phyloP scores from a whole-genome alignment of 768 basidiomycete species.

The Cytidiella melzeri region DNA sequence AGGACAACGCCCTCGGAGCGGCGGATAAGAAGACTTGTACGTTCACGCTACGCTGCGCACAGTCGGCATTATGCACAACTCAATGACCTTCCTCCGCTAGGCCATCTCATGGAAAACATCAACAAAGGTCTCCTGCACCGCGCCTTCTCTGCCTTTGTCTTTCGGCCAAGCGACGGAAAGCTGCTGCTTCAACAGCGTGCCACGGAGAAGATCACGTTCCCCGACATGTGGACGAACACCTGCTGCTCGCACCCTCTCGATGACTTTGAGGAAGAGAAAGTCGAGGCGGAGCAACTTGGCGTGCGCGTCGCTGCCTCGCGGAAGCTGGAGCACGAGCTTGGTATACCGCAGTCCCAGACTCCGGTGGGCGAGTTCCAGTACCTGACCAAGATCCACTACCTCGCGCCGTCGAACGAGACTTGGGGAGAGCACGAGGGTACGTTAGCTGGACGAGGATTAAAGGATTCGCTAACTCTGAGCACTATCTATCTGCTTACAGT shows the following conservation, averaged over 20 bases:
- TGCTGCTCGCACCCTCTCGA: conserved; percentile 97
- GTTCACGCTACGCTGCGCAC: conserved; percentile 21
- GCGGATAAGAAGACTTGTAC: conserved; percentile 95
- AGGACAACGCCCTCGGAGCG: conserved; percentile 80
- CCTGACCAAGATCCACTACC: conserved; percentile 93
- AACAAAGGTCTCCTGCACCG: conserved; percentile 91
- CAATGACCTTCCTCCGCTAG: conserved; percentile 34
- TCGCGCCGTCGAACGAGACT: conserved; percentile 84
- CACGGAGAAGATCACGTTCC: conserved; percentile 98
- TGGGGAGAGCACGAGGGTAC: conserved; percentile 99
- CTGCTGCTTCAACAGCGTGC: conserved; percentile 93
- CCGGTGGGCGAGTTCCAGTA: conserved; percentile 87
- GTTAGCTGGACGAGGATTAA: no score
- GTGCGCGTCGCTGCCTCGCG: conserved; percentile 88
- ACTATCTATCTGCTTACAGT: conserved; percentile 60
- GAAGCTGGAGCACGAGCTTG: conserved; percentile 95
- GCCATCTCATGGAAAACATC: conserved; percentile 97
- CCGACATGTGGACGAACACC: conserved; percentile 99
- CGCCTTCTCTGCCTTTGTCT: conserved; percentile 96
- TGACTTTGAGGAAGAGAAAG: conserved; percentile 82
- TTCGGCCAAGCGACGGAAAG: conserved; percentile 90
- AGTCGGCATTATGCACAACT: background rate
- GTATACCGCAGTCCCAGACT: conserved; percentile 76
- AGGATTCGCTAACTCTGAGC: background rate
- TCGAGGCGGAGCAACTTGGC: conserved; percentile 71